phyloP scores from a whole-genome alignment of 805 yeast genomes.

The Ogataea siamensis region DNA sequence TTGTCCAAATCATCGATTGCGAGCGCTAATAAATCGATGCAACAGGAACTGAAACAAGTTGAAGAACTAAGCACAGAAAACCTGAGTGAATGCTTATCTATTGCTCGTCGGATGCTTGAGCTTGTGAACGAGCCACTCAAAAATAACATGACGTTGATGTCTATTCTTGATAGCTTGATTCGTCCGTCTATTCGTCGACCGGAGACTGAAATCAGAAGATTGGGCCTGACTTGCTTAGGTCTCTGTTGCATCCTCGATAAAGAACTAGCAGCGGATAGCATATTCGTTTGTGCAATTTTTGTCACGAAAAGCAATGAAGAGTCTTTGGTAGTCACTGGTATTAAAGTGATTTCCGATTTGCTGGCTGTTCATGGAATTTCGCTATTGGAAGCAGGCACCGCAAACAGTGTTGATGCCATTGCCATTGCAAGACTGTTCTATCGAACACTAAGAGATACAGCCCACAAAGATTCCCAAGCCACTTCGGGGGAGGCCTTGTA shows the following conservation, averaged over 20 bases:
- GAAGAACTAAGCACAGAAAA: slow-evolving; percentile 44
- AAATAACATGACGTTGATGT: slow-evolving; percentile 61
- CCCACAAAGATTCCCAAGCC: slow-evolving; percentile 67
- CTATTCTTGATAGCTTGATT: slow-evolving; percentile 73
- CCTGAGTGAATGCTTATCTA: slow-evolving; percentile 59
- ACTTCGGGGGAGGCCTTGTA: slow-evolving; percentile 84
- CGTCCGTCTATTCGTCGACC: slow-evolving; percentile 71
- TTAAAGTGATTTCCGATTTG: slow-evolving; percentile 74
- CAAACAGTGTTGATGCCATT: slow-evolving; percentile 59
- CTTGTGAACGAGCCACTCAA: slow-evolving; percentile 62
- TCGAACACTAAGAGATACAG: slow-evolving; percentile 56
- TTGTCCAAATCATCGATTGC: slow-evolving; percentile 33
- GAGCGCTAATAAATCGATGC: slow-evolving; percentile 33
- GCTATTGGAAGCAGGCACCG: slow-evolving; percentile 53
- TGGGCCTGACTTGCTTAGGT: slow-evolving; percentile 77
- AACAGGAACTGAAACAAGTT: slow-evolving; percentile 37
- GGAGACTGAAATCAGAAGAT: slow-evolving; percentile 51
- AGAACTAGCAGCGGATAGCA: slow-evolving; percentile 60
- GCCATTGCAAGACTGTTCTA: slow-evolving; percentile 69
- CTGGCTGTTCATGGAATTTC: slow-evolving; percentile 72
- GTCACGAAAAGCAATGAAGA: slow-evolving; percentile 59
- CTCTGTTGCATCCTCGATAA: slow-evolving; percentile 72
- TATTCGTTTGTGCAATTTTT: slow-evolving; percentile 64
- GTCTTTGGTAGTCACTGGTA: slow-evolving; percentile 56
- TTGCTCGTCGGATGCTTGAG: slow-evolving; percentile 69